Evolutionary conservation across 2,329 filamentous ascomycete species (phyloP), one percentile per base, ranked within the genome.

Genomic region (Xylaria sp.): DNA sequence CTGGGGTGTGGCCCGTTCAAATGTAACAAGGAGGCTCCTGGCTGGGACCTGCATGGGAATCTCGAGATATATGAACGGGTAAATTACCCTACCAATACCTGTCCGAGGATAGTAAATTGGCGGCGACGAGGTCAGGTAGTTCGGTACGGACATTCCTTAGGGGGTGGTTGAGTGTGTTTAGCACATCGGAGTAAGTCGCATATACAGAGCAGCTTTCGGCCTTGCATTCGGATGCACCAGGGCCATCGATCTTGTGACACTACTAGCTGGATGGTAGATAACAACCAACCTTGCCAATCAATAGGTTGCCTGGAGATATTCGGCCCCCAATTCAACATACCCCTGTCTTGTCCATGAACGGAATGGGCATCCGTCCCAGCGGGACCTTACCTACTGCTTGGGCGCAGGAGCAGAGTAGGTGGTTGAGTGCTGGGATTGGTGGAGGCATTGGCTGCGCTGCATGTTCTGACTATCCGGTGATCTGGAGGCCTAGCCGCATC

Each of bases 281-380:
- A 19, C 39, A 43, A 46, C n/a, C 38, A 46, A 24, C 29, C 29
- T 48, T 52, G 24, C 24, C 51, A 39, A 47, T 57, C 47, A 42
- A 49, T 50, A 50, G 21, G 43, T 56, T 37, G 38, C 22, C 57
- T 55, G 57, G 54, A 45, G 47, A 50, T 52, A 48, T 38, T 48
- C 39, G 50, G 57, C 34, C 47, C 37, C 18, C 50, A 41, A 42
- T 44, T 42, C 47, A 22, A 11, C 37, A 24, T 47, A n/a, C 57
- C 49, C 52, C 48, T 48, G 34, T 11, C 42, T 48, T 60, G 52
- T 46, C 57, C 47, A 47, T 24, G 57, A 55, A 46, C 48, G 57
- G 57, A 60, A 60, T 60, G 57, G 47, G 51, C 44, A 60, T 46
- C 57, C 57, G 57, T 60, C 52, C 57, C 57, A 60, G 57, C 57